Evolutionary conservation across 306 rosid genomes (phyloP).

Genomic region (Argentina anserina): DNA sequence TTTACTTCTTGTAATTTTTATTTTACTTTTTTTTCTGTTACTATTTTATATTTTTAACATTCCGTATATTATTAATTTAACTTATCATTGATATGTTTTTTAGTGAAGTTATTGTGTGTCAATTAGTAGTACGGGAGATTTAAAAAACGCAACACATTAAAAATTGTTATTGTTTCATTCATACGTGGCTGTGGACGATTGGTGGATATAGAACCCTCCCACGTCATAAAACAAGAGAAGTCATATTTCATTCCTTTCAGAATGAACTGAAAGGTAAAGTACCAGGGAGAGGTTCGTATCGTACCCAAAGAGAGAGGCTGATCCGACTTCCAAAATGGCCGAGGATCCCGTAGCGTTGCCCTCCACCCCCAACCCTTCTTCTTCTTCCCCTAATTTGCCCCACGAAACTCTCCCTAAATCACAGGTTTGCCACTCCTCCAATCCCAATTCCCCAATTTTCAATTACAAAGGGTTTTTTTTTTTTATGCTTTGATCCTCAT

Average conservation of each 20-base stretch:
- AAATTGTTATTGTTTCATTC: too few relatives aligned
- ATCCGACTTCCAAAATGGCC: constrained; percentile 36
- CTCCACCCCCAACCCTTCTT: constrained; percentile 33
- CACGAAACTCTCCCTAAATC: constrained; percentile 35
- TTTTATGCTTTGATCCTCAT: neutral
- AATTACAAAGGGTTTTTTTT: neutral
- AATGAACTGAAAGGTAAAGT: neutral
- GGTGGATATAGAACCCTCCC: neutral
- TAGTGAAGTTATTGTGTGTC: too few relatives aligned
- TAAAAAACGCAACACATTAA: too few relatives aligned
- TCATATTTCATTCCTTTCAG: too few relatives aligned
- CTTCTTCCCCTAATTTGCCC: constrained; percentile 28
- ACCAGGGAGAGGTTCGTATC: too few relatives aligned
- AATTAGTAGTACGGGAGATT: too few relatives aligned
- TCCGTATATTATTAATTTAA: too few relatives aligned
- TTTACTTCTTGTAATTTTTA: too few relatives aligned
- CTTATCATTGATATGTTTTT: too few relatives aligned
- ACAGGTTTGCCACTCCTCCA: constrained; percentile 36
- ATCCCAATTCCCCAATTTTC: constrained; percentile 3
- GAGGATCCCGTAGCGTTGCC: constrained; percentile 43
- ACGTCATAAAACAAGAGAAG: neutral
- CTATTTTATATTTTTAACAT: too few relatives aligned
- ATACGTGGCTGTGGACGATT: neutral
- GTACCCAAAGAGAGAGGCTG: neutral
- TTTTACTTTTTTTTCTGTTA: too few relatives aligned